Base-by-base conservation (phyloP, 352 stramenopile genomes). In the Phytophthora niederhauseri region DNA sequence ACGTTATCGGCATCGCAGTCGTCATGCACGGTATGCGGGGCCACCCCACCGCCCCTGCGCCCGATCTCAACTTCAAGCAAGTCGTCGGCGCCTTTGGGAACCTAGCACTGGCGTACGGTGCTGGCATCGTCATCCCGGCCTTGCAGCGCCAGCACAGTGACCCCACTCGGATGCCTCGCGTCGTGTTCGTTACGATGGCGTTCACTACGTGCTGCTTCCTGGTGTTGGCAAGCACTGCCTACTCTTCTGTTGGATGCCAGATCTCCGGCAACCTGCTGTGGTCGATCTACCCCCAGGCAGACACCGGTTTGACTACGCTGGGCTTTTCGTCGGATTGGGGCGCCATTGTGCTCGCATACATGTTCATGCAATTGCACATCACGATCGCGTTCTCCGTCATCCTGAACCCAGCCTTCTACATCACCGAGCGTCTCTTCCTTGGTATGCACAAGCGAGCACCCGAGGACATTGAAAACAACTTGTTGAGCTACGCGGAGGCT, bases 171-270 rank as follows among this genome's bases (percentile, higher is more conserved):
- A 61, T 67, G 60, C 50, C 60, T 15, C 50, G 60, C n/a, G 60
- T 61, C 26, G 50, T 67, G 30, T 75, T 81, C 26, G 59, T 82
- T 24, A 80, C 86, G 56, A 81, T 81, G 20, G 68, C 72, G 0
- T 75, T 89, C 45, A 66, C 76, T 3, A 78, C 75, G 7, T 54
- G 43, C 19, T 65, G 77, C 46, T 79, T 80, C 71, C 55, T 77
- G 45, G 66, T 71, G 19, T 57, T 81, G 57, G 60, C 73, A 45
- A 74, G 52, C 30, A 68, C 65, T 28, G 73, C 70, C 15, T 82
- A 78, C 62, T 83, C 73, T 7, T 67, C 70, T 5, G 62, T 85
- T 15, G 77, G 77, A 9, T 75, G 61, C 20, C 61, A 68, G 17
- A 68, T 68, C 31, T 68, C 61, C 6, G 61, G 62, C 24, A 69